Conservation (phyloP, 306 rosid species). For the Leucaena leucocephala region DNA sequence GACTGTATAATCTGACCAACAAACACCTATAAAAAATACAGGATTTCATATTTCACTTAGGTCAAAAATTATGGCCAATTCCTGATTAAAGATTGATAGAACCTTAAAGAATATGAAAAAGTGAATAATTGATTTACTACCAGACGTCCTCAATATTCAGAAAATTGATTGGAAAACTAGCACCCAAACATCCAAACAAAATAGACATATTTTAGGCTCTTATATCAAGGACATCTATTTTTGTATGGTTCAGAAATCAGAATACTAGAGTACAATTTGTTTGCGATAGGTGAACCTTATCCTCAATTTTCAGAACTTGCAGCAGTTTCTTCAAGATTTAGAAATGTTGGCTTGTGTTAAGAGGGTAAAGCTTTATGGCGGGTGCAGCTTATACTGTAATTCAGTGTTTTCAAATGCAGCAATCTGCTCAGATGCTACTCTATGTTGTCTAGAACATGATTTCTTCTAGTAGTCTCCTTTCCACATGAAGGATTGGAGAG, state of each 20-base stretch:
- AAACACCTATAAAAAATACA: background rate
- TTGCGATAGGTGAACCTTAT: background rate
- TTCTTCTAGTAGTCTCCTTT: background rate
- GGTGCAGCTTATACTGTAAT: background rate
- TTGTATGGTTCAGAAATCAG: background rate
- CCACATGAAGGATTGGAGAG: background rate
- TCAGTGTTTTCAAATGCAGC: background rate
- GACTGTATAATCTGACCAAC: background rate
- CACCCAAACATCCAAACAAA: background rate
- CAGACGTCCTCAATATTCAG: background rate
- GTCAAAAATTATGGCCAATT: background rate
- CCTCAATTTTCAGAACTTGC: background rate
- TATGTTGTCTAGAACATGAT: constrained; percentile 1
- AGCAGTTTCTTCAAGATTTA: background rate
- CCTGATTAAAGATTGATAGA: background rate
- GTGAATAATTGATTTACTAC: constrained; percentile 7
- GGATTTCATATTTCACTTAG: background rate
- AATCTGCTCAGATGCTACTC: background rate
- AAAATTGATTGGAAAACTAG: background rate
- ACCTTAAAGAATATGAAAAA: constrained; percentile 7
- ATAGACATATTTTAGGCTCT: background rate
- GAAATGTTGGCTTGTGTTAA: background rate
- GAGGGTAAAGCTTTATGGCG: background rate
- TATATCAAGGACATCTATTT: background rate
- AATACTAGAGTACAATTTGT: background rate